phyloP scores from a whole-genome alignment of 768 basidiomycete species.

The Phylloporus rhodoxanthus region DNA sequence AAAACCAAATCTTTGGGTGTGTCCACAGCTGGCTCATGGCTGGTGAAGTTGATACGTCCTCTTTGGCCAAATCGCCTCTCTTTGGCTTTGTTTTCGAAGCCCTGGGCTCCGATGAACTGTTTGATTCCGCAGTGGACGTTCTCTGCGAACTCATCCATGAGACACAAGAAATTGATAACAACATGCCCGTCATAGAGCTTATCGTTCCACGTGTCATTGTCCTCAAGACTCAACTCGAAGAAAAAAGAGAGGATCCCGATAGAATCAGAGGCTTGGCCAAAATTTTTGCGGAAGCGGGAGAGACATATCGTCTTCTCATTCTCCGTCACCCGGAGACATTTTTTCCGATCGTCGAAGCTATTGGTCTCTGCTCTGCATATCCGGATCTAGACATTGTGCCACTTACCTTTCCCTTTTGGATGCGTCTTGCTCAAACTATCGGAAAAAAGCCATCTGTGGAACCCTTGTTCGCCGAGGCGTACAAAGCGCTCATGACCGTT shows the following conservation, averaged over 20 bases:
- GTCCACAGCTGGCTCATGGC: constrained; percentile 83
- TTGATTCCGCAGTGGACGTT: constrained; percentile 87
- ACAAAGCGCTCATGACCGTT: constrained; percentile 74
- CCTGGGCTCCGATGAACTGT: constrained; percentile 76
- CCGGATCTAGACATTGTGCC: constrained; percentile 92
- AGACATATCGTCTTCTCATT: constrained; percentile 86
- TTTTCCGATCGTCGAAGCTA: constrained; percentile 92
- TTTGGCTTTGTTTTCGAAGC: constrained; percentile 82
- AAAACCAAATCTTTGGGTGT: constrained; percentile 77
- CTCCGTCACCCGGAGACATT: constrained; percentile 88
- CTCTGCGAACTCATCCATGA: constrained; percentile 96
- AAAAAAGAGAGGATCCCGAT: constrained; percentile 72
- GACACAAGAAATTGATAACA: constrained; percentile 95
- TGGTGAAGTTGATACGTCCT: constrained; percentile 66
- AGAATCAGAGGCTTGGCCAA: constrained; percentile 85
- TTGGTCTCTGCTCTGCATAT: constrained; percentile 88
- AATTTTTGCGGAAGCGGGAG: constrained; percentile 95
- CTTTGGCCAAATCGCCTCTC: constrained; percentile 70
- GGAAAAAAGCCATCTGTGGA: constrained; percentile 68
- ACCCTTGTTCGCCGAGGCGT: constrained; percentile 77
- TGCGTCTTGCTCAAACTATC: constrained; percentile 86
- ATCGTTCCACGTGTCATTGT: constrained; percentile 84
- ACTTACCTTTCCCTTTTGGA: constrained; percentile 99
- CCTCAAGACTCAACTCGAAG: constrained; percentile 56
- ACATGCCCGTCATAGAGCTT: constrained; percentile 80